phyloP scores from a whole-genome alignment of 2,329 filamentous ascomycete species.

The Epichloe sp. region DNA sequence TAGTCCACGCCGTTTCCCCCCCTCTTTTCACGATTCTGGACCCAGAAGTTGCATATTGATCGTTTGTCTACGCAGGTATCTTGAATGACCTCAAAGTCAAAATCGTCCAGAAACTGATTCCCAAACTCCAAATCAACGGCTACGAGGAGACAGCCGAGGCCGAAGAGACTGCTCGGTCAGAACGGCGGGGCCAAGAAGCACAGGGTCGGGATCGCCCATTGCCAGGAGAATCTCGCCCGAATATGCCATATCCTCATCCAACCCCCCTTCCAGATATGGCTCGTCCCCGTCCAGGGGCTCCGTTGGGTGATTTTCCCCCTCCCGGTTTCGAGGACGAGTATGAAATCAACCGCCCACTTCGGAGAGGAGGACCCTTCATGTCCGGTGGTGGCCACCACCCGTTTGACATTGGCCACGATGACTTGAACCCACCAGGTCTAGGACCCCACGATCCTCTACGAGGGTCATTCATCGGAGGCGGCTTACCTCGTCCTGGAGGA shows the following conservation, averaged over 20 bases:
- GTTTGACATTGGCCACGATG: constrained; percentile 66
- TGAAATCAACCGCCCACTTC: constrained; percentile 56
- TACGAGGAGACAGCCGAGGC: constrained; percentile 50
- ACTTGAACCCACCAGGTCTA: constrained; percentile 75
- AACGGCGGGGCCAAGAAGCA: constrained; percentile 27
- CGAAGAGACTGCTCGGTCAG: constrained; percentile 27
- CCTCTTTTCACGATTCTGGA: not conserved
- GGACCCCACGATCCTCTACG: constrained; percentile 75
- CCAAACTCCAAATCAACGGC: constrained; percentile 62
- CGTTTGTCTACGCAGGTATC: constrained; percentile 34
- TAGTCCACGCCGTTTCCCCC: constrained; percentile 2
- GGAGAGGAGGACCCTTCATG: constrained; percentile 10
- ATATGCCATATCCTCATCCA: constrained; percentile 51
- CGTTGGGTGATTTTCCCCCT: constrained; percentile 60
- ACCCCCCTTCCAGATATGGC: constrained; percentile 50
- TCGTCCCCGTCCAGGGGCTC: constrained; percentile 47
- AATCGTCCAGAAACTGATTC: constrained; percentile 74
- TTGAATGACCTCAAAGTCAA: constrained; percentile 60
- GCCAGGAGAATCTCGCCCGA: constrained; percentile 39
- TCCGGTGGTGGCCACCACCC: constrained; percentile 42
- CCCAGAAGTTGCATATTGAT: not conserved
- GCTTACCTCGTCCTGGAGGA: constrained; percentile 44
- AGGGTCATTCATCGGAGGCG: constrained; percentile 48
- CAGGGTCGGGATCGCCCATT: constrained; percentile 19
- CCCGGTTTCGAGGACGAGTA: constrained; percentile 91